phyloP scores from a whole-genome alignment of 495 filamentous ascomycete species.

The Penicillium verhagenii region DNA sequence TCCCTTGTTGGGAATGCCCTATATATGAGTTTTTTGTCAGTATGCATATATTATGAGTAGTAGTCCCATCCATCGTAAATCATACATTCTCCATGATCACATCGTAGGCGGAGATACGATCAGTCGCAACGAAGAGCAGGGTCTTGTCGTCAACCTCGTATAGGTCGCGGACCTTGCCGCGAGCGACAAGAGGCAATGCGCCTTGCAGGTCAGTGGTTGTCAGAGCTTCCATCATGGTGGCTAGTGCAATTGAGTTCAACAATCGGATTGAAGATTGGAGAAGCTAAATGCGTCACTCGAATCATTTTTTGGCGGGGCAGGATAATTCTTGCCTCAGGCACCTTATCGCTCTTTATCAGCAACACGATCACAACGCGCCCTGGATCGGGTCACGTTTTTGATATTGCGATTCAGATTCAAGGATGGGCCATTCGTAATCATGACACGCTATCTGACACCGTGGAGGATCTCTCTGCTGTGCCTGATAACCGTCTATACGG shows the following conservation, averaged over 20 bases:
- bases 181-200: conserved; percentile 55
- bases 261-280: background rate
- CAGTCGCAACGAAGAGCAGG: conserved; percentile 84
- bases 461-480: conserved; percentile 80
- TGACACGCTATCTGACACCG: conserved; percentile 81
- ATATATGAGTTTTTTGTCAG: background rate
- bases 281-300: conserved; percentile 20
- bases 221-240: conserved; percentile 46
- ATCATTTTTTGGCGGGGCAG: conserved; percentile 24
- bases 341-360: conserved; percentile 16
- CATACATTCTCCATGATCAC: conserved; percentile 80
- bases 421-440: conserved; percentile 34
- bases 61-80: background rate
- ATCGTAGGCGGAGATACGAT: conserved; percentile 94
- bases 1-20: conserved; percentile 85
- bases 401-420: conserved; percentile 2
- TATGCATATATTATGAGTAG: conserved; percentile 1
- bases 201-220: conserved; percentile 53
- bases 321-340: conserved; percentile 25
- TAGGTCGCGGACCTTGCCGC: conserved; percentile 81
- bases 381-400: background rate
- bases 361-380: conserved; percentile 13
- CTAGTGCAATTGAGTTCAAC: conserved; percentile 12
- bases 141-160: conserved; percentile 73
- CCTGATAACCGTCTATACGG: conserved; percentile 76